Conservation (phyloP, 139 green algal genomes). For the Mesotaenium endlicherianum region DNA sequence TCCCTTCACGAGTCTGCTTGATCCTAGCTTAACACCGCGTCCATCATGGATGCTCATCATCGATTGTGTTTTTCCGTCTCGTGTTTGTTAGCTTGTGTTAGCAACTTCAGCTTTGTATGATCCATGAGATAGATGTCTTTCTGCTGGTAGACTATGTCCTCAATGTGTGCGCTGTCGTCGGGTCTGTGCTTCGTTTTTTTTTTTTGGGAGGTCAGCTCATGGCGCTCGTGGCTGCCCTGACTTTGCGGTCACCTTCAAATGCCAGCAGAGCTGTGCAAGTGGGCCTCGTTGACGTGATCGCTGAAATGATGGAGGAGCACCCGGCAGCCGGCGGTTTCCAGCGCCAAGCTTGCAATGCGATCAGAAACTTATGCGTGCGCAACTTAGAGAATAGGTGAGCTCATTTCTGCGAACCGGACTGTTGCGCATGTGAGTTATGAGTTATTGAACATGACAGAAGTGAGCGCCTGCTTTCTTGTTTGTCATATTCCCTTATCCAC, state of each 20-base stretch:
- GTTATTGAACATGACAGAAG: neutral
- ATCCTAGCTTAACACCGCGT: no score
- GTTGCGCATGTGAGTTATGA: neutral
- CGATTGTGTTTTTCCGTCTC: no score
- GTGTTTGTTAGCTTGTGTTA: no score
- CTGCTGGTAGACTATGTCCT: no score
- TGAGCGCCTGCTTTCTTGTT: neutral
- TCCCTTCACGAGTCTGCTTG: no score
- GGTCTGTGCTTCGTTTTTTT: no score
- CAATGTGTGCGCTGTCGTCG: no score
- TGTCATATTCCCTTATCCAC: neutral
- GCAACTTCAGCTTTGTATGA: no score
- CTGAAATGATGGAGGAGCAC: conserved; percentile 26
- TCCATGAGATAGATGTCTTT: no score
- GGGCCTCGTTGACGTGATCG: neutral
- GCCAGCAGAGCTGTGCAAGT: neutral
- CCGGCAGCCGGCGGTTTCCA: neutral
- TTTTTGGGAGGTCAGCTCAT: no score
- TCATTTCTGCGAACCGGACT: neutral
- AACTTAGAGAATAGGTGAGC: conserved; percentile 32
- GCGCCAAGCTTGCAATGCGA: conserved; percentile 25
- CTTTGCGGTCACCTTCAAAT: neutral
- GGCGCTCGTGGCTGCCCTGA: conserved; percentile 6
- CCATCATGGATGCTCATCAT: no score
- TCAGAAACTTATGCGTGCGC: conserved; percentile 33